Conservation (phyloP, 208 protist species). For the Leishmania tropica region DNA sequence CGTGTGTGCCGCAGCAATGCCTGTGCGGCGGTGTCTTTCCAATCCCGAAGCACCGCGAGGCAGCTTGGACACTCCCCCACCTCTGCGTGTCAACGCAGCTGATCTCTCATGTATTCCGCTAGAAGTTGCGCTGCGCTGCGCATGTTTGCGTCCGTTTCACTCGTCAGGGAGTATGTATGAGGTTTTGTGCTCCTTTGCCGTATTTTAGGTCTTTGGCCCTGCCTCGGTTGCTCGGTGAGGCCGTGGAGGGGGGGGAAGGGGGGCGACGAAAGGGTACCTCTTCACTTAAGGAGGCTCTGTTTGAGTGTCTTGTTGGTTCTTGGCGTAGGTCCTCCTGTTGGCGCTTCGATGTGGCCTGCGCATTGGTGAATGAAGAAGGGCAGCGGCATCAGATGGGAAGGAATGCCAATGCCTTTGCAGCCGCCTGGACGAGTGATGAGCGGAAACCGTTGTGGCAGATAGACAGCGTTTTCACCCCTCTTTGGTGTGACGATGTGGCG, state of each 20-base stretch:
- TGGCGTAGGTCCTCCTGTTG: neutral
- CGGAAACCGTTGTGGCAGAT: neutral
- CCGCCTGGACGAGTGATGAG: neutral
- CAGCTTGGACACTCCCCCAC: slow-evolving; percentile 5
- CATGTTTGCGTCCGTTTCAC: neutral
- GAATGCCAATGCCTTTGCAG: neutral
- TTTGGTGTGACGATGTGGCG: neutral
- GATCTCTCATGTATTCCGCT: slow-evolving; percentile 16
- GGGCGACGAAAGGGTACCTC: neutral
- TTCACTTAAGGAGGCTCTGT: neutral
- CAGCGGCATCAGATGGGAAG: neutral
- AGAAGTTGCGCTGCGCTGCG: neutral
- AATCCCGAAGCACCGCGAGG: slow-evolving; percentile 33
- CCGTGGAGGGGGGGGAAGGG: neutral
- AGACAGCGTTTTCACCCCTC: neutral
- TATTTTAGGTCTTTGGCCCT: neutral
- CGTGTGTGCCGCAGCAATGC: slow-evolving; percentile 32
- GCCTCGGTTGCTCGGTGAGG: neutral
- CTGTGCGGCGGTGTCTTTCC: slow-evolving; percentile 23
- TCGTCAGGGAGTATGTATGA: neutral
- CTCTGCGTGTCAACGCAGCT: slow-evolving; percentile 25
- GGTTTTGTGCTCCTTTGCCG: neutral
- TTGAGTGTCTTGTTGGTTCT: neutral
- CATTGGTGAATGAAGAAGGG: neutral
- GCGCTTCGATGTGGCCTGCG: neutral